These are phyloP conservation scores for Aspergillus steynii DNA, from an alignment of 495 filamentous ascomycete species.

Conservation along the genomic window DNA sequence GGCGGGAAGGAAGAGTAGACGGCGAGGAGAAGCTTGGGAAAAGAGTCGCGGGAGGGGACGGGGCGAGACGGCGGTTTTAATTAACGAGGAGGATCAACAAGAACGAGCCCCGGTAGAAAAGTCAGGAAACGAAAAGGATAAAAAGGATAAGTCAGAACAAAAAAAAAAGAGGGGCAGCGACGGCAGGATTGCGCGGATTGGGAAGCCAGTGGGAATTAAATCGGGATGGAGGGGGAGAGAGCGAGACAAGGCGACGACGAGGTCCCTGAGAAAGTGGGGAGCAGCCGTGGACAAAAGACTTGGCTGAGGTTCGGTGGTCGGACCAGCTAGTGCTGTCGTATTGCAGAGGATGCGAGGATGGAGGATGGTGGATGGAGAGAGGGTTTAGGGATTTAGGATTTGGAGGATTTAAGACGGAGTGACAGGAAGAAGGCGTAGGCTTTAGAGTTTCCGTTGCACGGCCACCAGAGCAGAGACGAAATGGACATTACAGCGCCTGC, in stretches of 20 bases:
- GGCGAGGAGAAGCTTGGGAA: not conserved
- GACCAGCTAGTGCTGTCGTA: not conserved
- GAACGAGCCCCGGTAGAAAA: not conserved
- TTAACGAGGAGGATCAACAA: conserved; percentile 1
- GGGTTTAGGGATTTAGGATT: no score
- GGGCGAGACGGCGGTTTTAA: not conserved
- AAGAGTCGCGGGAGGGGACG: not conserved
- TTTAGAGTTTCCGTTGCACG: not conserved
- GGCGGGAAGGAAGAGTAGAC: conserved; percentile 6
- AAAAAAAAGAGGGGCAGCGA: not conserved
- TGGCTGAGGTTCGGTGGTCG: conserved; percentile 9
- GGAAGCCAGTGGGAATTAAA: not conserved
- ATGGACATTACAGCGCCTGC: no score
- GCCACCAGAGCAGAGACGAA: not conserved
- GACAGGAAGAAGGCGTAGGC: no score
- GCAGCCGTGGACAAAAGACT: conserved; percentile 3
- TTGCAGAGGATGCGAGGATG: not conserved
- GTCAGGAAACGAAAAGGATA: not conserved
- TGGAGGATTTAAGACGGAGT: no score
- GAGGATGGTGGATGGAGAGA: no score
- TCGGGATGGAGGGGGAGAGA: conserved; percentile 4
- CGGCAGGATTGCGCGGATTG: not conserved
- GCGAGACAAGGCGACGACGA: conserved; percentile 3
- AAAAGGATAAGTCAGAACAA: not conserved
- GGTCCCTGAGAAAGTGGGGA: conserved; percentile 15